Evolutionary conservation across 768 basidiomycete species (phyloP), one percentile per base, ranked within the genome.

Genomic region (Hygrophoropsis aurantiaca): DNA sequence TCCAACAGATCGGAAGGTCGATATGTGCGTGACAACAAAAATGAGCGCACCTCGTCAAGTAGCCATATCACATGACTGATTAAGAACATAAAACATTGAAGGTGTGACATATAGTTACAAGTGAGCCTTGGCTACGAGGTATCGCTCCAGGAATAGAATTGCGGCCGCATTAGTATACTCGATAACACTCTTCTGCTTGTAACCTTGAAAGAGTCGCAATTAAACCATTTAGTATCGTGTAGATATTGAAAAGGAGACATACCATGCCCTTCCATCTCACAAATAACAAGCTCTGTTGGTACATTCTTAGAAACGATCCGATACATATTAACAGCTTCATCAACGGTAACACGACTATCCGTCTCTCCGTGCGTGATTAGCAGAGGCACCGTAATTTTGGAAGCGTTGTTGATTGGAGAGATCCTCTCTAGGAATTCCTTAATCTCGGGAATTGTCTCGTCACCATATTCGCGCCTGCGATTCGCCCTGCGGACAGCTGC

Each of bases 261-360:
- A 74, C 73, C 73, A 40, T 74, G 72, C 15, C 73, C 72, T 46
- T 74, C 72, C 42, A 66, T 63, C 46, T 68, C 71, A 41, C 73
- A 72, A 35, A 71, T 61, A 46, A 71, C 66, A 45, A 74, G 43
- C 40, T 73, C 72, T 5, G 61, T 57, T 30, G 60, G 57, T 34
- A 65, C 60, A 24, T 54, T 64, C 21, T 56, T 49, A 16, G 49
- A 44, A 13, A 69, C 62, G 18, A 63, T 66, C 39, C 66, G 58
- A 54, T 58, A 74, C 71, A 74, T 66, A 24, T 57, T 50, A 13
- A 68, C 54, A 1, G 72, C 70, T 50, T 74, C 71, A 3, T 69
- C 65, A 11, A 74, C 62, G 2, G 70, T 61, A 9, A 74, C 65
- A 13, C 73, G 62, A 11, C 59, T 65, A 53, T 74, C 73, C 7